Percentiles rank a stretch among this genome's conserved stretches.
Conservation (phyloP, 768 basidiomycete species). For the Rhodotorula taiwanensis region DNA sequence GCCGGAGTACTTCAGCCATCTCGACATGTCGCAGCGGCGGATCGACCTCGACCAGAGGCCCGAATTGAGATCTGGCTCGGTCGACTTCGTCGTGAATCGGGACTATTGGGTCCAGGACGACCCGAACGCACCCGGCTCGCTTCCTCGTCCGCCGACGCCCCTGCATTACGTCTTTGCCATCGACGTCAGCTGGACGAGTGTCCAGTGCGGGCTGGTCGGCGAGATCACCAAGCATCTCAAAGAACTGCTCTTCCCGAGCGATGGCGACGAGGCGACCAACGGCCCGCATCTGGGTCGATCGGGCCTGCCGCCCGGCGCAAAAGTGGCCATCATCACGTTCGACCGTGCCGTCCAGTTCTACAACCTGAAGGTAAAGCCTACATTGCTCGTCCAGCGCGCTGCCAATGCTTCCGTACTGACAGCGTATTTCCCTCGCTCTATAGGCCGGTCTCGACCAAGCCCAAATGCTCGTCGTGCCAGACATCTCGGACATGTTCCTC, state of each 20-base stretch:
- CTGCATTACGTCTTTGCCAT: constrained; percentile 78
- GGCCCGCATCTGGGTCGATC: background rate
- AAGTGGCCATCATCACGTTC: constrained; percentile 73
- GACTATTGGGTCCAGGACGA: constrained; percentile 70
- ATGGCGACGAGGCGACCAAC: constrained; percentile 41
- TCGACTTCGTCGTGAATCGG: constrained; percentile 76
- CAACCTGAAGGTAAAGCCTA: constrained; percentile 59
- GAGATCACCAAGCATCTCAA: constrained; percentile 61
- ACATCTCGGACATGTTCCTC: constrained; percentile 85
- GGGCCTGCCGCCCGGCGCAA: constrained; percentile 40
- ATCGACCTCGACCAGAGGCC: constrained; percentile 73
- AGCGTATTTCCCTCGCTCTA: too few relatives aligned
- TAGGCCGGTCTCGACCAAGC: constrained; percentile 52
- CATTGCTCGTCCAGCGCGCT: background rate
- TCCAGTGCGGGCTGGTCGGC: constrained; percentile 62
- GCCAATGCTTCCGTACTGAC: background rate
- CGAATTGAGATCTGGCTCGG: constrained; percentile 81
- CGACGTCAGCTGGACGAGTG: constrained; percentile 68
- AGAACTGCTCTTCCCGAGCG: constrained; percentile 58
- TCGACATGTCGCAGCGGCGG: constrained; percentile 69
- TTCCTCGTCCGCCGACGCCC: constrained; percentile 55
- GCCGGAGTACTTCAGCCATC: constrained; percentile 72
- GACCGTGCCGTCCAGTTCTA: constrained; percentile 78
- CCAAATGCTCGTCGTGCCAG: constrained; percentile 71
- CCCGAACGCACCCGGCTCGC: constrained; percentile 34